Percentiles rank a stretch among this genome's conserved stretches.
phyloP scores from a whole-genome alignment of 257 asterid genomes.

The Nemophila menziesii region DNA sequence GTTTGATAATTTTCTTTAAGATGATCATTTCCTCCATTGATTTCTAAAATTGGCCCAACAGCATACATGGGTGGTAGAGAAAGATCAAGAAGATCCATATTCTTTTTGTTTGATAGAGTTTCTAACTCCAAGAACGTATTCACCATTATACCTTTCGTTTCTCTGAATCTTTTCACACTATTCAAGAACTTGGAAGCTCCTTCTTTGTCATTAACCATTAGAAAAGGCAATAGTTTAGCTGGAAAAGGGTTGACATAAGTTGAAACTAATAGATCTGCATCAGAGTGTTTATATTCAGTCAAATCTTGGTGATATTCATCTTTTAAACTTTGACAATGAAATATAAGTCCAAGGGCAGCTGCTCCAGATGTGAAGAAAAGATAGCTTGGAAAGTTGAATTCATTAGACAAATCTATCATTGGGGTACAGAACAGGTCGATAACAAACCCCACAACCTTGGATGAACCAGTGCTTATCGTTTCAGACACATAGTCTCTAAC shows the following conservation, averaged over 20 bases:
- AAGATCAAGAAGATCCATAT: slow-evolving; percentile 9
- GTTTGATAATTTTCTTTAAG: not conserved
- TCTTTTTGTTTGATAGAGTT: slow-evolving; percentile 12
- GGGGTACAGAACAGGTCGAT: slow-evolving; percentile 8
- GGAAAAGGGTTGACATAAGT: slow-evolving; percentile 15
- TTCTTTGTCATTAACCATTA: not conserved
- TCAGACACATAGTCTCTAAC: not conserved
- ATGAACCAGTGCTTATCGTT: too few species aligned
- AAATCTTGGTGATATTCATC: slow-evolving; percentile 14
- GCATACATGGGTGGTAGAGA: slow-evolving; percentile 28
- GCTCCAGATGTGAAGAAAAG: slow-evolving; percentile 14
- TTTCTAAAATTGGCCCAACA: slow-evolving; percentile 11
- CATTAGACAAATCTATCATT: slow-evolving; percentile 13
- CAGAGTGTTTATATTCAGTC: slow-evolving; percentile 14
- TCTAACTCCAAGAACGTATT: slow-evolving; percentile 28
- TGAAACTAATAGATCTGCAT: slow-evolving; percentile 7
- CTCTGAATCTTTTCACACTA: slow-evolving; percentile 6
- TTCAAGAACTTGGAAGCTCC: slow-evolving; percentile 4
- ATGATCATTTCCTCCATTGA: not conserved
- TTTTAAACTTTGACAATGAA: slow-evolving; percentile 8
- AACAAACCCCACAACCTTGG: too few species aligned
- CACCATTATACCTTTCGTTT: slow-evolving; percentile 18
- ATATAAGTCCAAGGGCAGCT: slow-evolving; percentile 5
- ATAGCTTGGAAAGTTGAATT: slow-evolving; percentile 6
- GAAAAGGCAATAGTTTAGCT: slow-evolving; percentile 9